Conservation (phyloP, 805 yeast genomes). For the Spathaspora sp. region DNA sequence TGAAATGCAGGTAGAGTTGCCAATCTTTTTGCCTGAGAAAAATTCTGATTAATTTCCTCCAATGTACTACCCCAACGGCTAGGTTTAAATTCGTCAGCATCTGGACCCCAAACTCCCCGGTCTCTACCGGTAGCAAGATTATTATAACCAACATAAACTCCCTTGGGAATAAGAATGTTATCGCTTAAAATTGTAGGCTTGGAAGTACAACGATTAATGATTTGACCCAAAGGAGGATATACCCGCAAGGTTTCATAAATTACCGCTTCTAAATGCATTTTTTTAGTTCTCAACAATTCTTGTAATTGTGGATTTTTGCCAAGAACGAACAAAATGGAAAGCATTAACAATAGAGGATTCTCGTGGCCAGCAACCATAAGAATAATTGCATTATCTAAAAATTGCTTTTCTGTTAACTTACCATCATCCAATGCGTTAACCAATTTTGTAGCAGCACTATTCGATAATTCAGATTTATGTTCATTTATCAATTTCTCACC, state of each 20-base stretch:
- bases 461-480: conserved; percentile 17
- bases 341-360: conserved; percentile 52
- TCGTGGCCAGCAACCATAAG: conserved; percentile 62
- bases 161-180: conserved; percentile 44
- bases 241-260: conserved; percentile 47
- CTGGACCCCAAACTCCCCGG: conserved; percentile 39
- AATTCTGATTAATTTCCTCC: conserved; percentile 35
- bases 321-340: conserved; percentile 44
- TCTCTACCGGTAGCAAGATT: conserved; percentile 51
- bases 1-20: conserved; percentile 51
- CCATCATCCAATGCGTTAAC: conserved; percentile 36
- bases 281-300: conserved; percentile 17
- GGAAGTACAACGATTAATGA: conserved; percentile 48
- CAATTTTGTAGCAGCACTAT: conserved; percentile 40
- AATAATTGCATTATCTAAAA: conserved; percentile 52
- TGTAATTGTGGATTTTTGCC: conserved; percentile 41
- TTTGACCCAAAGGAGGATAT: conserved; percentile 56
- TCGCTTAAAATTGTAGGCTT: conserved; percentile 35
- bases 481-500: conserved; percentile 23
- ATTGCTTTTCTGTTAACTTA: conserved; percentile 41
- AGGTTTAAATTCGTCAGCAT: conserved; percentile 43
- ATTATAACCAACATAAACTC: conserved; percentile 53
- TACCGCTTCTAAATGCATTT: conserved; percentile 28
- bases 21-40: conserved; percentile 41
- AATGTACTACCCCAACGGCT: conserved; percentile 48